A percentile compares a stretch with the other conserved stretches of the same genome.
Evolutionary conservation across 495 filamentous ascomycete genomes (phyloP).

Genomic region (Penicillium turbatum): DNA sequence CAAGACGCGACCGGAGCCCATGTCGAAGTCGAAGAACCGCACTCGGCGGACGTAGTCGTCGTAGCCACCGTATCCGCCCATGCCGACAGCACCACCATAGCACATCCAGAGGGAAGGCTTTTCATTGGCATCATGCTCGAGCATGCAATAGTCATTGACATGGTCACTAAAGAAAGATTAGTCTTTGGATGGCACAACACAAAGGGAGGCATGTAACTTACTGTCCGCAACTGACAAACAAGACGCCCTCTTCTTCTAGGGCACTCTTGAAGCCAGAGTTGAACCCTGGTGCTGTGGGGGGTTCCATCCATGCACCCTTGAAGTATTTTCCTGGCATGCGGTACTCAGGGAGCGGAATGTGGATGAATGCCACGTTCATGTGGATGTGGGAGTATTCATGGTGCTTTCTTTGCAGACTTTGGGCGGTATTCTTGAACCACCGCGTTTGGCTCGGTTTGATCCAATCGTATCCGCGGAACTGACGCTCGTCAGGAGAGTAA

Average conservation of each 20-base stretch:
- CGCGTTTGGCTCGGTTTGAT: conserved; percentile 87
- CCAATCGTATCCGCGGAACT: conserved; percentile 91
- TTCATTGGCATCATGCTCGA: conserved; percentile 43
- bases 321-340: conserved; percentile 44
- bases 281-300: conserved; percentile 76
- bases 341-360: conserved; percentile 94
- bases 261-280: conserved; percentile 88
- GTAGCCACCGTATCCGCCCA: conserved; percentile 93
- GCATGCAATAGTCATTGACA: conserved; percentile 90
- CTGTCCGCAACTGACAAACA: conserved; percentile 89
- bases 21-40: conserved; percentile 87
- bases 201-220: conserved; percentile 39
- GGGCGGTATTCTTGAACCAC: conserved; percentile 81
- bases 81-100: conserved; percentile 82
- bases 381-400: conserved; percentile 84
- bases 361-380: conserved; percentile 95
- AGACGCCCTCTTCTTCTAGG: conserved; percentile 74
- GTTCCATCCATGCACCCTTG: conserved; percentile 67
- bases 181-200: not conserved
- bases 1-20: conserved; percentile 75
- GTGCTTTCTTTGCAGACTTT: conserved; percentile 64
- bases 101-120: conserved; percentile 95
- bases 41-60: conserved; percentile 77
- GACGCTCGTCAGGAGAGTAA: conserved; percentile 84
- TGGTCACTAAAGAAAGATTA: conserved; percentile 60